Evolutionary conservation across 352 stramenopile genomes (phyloP).

Genomic region (Pythium coloratum): DNA sequence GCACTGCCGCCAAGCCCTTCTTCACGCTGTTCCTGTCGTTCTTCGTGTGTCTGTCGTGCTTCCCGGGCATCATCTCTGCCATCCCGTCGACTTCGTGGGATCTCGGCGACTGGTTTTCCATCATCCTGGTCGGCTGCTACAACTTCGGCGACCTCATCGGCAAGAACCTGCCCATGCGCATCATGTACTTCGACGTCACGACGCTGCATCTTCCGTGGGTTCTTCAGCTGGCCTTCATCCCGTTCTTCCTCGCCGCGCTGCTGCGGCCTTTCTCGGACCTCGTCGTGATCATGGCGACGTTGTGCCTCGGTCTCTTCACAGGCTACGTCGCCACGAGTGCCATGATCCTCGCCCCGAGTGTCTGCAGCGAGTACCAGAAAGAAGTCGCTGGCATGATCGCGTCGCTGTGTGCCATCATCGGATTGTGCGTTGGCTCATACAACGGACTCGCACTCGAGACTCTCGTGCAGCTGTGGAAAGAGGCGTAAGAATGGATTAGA

Average conservation of each 20-base stretch:
- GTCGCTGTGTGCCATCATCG: slow-evolving; percentile 67
- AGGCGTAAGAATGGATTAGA: slow-evolving; percentile 11
- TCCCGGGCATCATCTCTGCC: slow-evolving; percentile 73
- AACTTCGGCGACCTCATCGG: slow-evolving; percentile 75
- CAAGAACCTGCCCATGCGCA: slow-evolving; percentile 75
- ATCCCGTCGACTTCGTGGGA: slow-evolving; percentile 60
- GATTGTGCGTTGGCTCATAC: slow-evolving; percentile 75
- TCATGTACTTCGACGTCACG: slow-evolving; percentile 67
- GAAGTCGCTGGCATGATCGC: slow-evolving; percentile 78
- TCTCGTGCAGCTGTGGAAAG: slow-evolving; percentile 48
- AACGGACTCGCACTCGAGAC: slow-evolving; percentile 72
- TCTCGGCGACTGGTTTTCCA: slow-evolving; percentile 72
- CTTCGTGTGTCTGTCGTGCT: slow-evolving; percentile 79
- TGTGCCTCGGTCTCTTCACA: slow-evolving; percentile 64
- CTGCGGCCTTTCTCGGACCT: slow-evolving; percentile 60
- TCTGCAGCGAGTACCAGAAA: slow-evolving; percentile 78
- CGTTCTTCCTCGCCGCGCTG: slow-evolving; percentile 62
- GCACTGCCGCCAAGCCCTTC: slow-evolving; percentile 66
- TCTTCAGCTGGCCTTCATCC: slow-evolving; percentile 65
- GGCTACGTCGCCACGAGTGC: slow-evolving; percentile 78
- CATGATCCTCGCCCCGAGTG: slow-evolving; percentile 73
- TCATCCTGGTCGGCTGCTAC: slow-evolving; percentile 74
- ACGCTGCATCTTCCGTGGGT: slow-evolving; percentile 69
- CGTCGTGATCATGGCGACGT: slow-evolving; percentile 46
- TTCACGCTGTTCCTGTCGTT: slow-evolving; percentile 78